Evolutionary conservation across 1,139 yeast species (phyloP), one percentile per base, ranked within the genome.

Genomic region (Geotrichum restrictum): DNA sequence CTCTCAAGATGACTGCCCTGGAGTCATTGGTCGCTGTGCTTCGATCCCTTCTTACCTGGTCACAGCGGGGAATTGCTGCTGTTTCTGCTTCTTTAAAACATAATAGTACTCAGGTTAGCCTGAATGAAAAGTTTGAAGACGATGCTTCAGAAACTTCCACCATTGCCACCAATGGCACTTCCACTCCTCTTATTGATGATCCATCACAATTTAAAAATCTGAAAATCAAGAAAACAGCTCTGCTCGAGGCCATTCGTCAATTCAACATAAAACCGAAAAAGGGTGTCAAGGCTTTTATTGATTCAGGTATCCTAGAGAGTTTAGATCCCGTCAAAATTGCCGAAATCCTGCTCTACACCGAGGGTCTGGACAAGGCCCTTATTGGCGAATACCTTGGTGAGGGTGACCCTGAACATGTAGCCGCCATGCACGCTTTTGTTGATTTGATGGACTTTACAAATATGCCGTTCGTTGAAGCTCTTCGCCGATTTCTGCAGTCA

Each of bases 321-420:
- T 77, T 78, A 38, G 44, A 43, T 29, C 91, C 98, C 0, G 65
- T 63, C 3, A 81, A 80, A 10, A 82, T 93, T 58, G 98, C 98
- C 0, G 67, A 70, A 52, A 88, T 94, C 67, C 72, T 94, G 52
- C 71, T 88, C 48, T 75, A 76, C 18, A 87, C 93, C 1, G 95
- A 85, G 44, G 89, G 93, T 0, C 74, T 94, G 50, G 96, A 91
- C 66, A 86, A 91, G 65, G 79, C 93, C 0, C 80, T 79, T 3
- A 77, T 94, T 56, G 99, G 99, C 51, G 98, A 91, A 63, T 94
- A 77, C 64, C 74, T 94, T 56, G 98, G 98, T 53, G 97, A 88
- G 63, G 96, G 94, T 41, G 84, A 84, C 58, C 88, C 85, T 6
- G 77, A 77, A 52, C 84, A 87, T 64, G 80, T 88, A 58, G 82